phyloP scores from a whole-genome alignment of 2,329 filamentous ascomycete genomes.

The Onygenales sp. region DNA sequence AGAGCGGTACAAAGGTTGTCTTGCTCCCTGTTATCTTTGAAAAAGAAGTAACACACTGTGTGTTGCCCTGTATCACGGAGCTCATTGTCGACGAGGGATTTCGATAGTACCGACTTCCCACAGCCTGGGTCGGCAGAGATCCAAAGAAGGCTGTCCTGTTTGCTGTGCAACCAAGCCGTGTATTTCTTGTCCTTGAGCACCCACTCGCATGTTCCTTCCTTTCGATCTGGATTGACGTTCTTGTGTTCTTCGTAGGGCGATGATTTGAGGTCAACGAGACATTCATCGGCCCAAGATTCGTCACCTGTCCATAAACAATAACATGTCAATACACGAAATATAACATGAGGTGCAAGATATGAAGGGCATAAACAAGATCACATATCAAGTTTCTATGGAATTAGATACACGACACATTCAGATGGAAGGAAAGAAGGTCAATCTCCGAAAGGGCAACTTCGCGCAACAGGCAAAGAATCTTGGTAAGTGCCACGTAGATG shows the following conservation, averaged over 20 bases:
- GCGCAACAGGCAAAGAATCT: too few relatives aligned
- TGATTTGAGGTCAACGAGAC: constrained; percentile 19
- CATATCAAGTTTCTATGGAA: too few relatives aligned
- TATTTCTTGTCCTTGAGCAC: constrained; percentile 20
- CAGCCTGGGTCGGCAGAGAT: constrained; percentile 33
- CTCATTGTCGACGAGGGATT: constrained; percentile 24
- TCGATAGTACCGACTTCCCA: constrained; percentile 32
- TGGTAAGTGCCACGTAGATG: too few relatives aligned
- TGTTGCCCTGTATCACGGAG: constrained; percentile 9
- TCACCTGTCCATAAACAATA: too few relatives aligned
- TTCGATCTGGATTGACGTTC: constrained; percentile 22
- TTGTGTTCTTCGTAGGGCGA: constrained; percentile 21
- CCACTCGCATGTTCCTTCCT: constrained; percentile 26
- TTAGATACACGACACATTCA: too few relatives aligned
- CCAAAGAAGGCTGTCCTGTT: constrained; percentile 24
- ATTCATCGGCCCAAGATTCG: constrained; percentile 8
- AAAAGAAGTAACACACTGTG: constrained; percentile 31
- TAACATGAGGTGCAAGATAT: too few relatives aligned
- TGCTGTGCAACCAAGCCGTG: constrained; percentile 16
- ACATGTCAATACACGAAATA: too few relatives aligned
- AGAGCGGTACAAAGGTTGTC: constrained; percentile 20
- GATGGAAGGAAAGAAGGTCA: too few relatives aligned
- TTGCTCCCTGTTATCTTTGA: constrained; percentile 28
- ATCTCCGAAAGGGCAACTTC: too few relatives aligned
- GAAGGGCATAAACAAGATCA: too few relatives aligned